Base-by-base conservation (phyloP, 2,329 filamentous ascomycete species). In the Cladosporium austrohemisphaericum region DNA sequence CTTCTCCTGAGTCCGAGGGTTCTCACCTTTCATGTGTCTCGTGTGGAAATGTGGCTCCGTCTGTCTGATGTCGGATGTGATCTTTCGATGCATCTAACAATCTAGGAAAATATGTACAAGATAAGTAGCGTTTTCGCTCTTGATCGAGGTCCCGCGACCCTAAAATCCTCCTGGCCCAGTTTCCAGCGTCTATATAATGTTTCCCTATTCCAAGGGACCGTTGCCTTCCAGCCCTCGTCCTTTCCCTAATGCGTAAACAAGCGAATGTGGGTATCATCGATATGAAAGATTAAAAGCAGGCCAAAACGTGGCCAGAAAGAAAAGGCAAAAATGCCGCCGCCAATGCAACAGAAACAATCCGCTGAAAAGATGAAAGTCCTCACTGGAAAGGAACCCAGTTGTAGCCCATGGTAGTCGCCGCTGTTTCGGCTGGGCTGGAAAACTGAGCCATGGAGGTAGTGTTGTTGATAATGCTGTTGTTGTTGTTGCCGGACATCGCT, bases 401-500 rank as follows among this genome's bases (percentile, higher is more conserved):
- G 51, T 59, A 65, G 7, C 28, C 26, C 37, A 49, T 26, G 29
- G 57, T 49, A 7, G 51, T 55, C 7, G n/a, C n/a, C n/a, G n/a
- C n/a, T n/a, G n/a, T n/a, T n/a, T 62, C 60, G 22, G 58, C 40
- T 10, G 63, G 62, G 41, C 60, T 63, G 16, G 63, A 61, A 45
- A 58, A 61, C 19, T 64, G 59, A 16, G 55, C 26, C 41, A 26
- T 19, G 9, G 29, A 14, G 9, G 22, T 10, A 4, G 19, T 18
- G 14, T 11, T 25, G 18, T 11, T 16, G n/a, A 13, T 26, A n/a
- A 26, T 33, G 8, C 49, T 55, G n/a, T n/a, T n/a, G 57, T 58
- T 26, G 54, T 54, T 33, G 26, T 36, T 9, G 31, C 52, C 63
- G 57, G 51, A 68, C 61, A 41, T 25, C 14, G 53, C 41, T 13